Conservation (phyloP, 106 monocot genomes). For the Amphibolis antarctica region DNA sequence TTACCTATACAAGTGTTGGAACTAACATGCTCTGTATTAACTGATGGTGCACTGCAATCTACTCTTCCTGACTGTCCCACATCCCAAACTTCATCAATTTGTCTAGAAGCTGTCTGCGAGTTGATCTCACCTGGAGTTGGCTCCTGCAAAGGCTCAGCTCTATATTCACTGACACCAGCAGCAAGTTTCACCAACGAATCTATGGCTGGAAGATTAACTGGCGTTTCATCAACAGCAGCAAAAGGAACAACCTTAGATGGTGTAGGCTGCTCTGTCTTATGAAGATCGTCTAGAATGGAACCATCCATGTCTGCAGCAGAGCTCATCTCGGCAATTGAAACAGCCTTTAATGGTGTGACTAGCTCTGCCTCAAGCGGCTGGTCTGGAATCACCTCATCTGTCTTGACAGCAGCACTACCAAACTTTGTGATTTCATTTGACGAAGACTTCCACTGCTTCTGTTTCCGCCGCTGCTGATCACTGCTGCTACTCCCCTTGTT, state of each 20-base stretch:
- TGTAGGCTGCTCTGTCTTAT: too few relatives aligned
- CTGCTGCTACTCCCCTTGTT: conserved; percentile 31
- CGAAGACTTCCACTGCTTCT: neutral
- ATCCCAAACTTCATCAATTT: neutral
- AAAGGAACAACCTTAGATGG: too few relatives aligned
- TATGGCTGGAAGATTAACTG: conserved; percentile 1
- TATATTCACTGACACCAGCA: conserved; percentile 1
- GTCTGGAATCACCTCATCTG: neutral
- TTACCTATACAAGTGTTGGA: neutral
- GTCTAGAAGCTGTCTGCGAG: neutral
- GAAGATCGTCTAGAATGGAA: too few relatives aligned
- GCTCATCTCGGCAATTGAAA: neutral
- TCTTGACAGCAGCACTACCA: conserved; percentile 12
- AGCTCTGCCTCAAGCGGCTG: neutral
- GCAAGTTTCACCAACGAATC: neutral
- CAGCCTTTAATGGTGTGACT: neutral
- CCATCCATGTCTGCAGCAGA: too few relatives aligned
- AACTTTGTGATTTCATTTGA: conserved; percentile 2
- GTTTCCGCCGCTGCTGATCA: conserved; percentile 12
- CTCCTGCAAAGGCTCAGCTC: neutral
- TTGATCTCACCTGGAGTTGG: neutral
- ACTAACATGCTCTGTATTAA: conserved; percentile 17
- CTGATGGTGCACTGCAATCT: neutral
- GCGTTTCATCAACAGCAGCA: too few relatives aligned
- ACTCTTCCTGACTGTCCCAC: neutral